Percentiles rank a stretch among this genome's conserved stretches.
These are phyloP conservation scores for Monosporozyma siamensis DNA, from an alignment of 805 yeast species.

Conservation along the genomic window DNA sequence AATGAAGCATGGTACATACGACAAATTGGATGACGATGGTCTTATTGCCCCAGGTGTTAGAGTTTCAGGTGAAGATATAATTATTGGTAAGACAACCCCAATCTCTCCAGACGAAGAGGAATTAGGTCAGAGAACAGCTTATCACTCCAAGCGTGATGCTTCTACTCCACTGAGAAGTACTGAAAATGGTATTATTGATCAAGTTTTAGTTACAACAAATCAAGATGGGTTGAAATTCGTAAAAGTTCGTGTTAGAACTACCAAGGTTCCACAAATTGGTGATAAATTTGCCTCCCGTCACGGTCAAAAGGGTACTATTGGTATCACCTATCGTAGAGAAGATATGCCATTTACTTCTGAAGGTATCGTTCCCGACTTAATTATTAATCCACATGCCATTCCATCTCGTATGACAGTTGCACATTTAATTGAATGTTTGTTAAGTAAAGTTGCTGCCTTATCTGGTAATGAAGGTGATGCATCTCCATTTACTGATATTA, in stretches of 20 bases:
- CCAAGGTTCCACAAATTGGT: constrained; percentile 97
- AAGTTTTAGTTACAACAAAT: constrained; percentile 90
- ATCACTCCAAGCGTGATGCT: constrained; percentile 97
- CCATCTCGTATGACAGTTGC: constrained; percentile 99
- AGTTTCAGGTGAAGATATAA: constrained; percentile 97
- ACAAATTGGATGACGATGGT: constrained; percentile 96
- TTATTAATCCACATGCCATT: constrained; percentile 98
- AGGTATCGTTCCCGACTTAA: constrained; percentile 94
- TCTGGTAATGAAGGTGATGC: constrained; percentile 99
- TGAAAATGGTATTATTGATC: constrained; percentile 97
- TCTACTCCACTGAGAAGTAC: constrained; percentile 95
- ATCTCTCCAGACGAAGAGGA: constrained; percentile 99
- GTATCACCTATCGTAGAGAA: constrained; percentile 96
- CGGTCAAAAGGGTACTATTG: constrained; percentile 99
- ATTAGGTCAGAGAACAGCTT: constrained; percentile 95
- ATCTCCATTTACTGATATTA: constrained; percentile 95
- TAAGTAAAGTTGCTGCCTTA: constrained; percentile 88
- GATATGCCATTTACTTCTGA: constrained; percentile 97
- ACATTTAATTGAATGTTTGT: constrained; percentile 94
- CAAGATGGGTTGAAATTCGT: constrained; percentile 97
- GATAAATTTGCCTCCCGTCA: constrained; percentile 99
- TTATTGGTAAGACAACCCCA: constrained; percentile 97
- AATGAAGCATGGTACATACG: constrained; percentile 96
- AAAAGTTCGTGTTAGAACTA: constrained; percentile 97
- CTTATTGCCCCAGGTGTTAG: constrained; percentile 96